Conservation (phyloP, 192 early-diverging fungal species). For the Umbelopsis sp. region DNA sequence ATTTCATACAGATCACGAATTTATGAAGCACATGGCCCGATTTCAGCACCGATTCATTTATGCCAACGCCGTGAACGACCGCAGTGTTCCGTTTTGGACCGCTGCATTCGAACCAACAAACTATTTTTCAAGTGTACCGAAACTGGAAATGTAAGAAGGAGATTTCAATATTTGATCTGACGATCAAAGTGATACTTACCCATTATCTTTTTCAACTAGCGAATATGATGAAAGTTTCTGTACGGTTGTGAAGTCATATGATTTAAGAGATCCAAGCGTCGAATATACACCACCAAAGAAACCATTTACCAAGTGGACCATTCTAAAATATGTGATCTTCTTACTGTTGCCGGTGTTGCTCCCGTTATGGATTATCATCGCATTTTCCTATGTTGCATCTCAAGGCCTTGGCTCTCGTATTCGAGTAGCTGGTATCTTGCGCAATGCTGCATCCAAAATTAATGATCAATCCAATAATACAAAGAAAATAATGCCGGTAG, state of each 20-base stretch:
- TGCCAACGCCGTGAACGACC: conserved; percentile 52
- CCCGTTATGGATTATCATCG: conserved; percentile 42
- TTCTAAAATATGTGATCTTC: conserved; percentile 29
- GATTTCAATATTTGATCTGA: background rate
- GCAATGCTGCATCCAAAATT: background rate
- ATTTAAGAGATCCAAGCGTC: conserved; percentile 12
- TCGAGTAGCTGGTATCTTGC: conserved; percentile 27
- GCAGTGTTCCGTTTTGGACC: conserved; percentile 64
- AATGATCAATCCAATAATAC: background rate
- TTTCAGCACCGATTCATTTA: conserved; percentile 51
- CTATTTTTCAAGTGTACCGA: conserved; percentile 42
- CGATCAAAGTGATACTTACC: background rate
- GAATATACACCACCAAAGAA: background rate
- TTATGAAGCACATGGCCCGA: conserved; percentile 37
- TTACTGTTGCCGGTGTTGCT: conserved; percentile 34
- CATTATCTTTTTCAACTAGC: conserved; percentile 20
- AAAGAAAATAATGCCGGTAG: background rate
- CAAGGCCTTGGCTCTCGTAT: conserved; percentile 45
- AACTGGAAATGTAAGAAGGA: conserved; percentile 47
- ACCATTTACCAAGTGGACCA: background rate
- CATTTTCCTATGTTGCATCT: conserved; percentile 29
- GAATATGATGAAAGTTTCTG: conserved; percentile 33
- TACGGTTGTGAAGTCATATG: conserved; percentile 39
- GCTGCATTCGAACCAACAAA: conserved; percentile 50
- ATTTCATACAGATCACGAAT: conserved; percentile 7